Conservation (phyloP, 2,329 filamentous ascomycete genomes). For the Xylaria arbuscula region DNA sequence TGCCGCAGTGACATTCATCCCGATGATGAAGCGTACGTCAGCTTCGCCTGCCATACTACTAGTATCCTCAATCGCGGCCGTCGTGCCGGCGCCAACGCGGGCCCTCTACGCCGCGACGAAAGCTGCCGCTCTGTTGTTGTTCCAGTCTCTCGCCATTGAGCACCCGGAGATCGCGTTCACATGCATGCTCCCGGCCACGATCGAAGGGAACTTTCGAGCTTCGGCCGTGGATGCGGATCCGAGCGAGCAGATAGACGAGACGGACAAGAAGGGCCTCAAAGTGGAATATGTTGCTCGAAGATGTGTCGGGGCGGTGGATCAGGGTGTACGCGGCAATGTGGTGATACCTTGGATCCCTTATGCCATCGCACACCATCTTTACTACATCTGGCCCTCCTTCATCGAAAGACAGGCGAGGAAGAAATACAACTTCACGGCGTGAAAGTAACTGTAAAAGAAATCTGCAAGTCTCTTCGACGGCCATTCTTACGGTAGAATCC, state of each 20-base stretch:
- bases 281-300: conserved; percentile 47
- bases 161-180: conserved; percentile 49
- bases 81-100: conserved; percentile 51
- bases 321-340: conserved; percentile 43
- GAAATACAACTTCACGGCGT: conserved; percentile 48
- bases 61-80: conserved; percentile 47
- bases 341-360: conserved; percentile 51
- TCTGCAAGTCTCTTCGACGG: background rate
- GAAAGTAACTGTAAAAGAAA: background rate
- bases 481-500: conserved; percentile 14
- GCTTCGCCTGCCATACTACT: conserved; percentile 46
- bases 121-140: conserved; percentile 50
- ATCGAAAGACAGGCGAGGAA: conserved; percentile 48
- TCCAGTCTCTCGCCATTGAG: conserved; percentile 51
- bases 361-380: conserved; percentile 47
- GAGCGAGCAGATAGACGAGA: conserved; percentile 35
- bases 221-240: conserved; percentile 49
- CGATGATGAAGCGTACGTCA: conserved; percentile 49
- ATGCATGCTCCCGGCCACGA: conserved; percentile 49
- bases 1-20: conserved; percentile 48
- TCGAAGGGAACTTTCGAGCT: conserved; percentile 51
- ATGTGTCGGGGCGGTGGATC: conserved; percentile 49
- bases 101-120: conserved; percentile 52
- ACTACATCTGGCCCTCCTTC: conserved; percentile 48
- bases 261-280: conserved; percentile 49